These are phyloP conservation scores for Globisporangium heterothallicum DNA, from an alignment of 352 stramenopile species.

Conservation along the genomic window DNA sequence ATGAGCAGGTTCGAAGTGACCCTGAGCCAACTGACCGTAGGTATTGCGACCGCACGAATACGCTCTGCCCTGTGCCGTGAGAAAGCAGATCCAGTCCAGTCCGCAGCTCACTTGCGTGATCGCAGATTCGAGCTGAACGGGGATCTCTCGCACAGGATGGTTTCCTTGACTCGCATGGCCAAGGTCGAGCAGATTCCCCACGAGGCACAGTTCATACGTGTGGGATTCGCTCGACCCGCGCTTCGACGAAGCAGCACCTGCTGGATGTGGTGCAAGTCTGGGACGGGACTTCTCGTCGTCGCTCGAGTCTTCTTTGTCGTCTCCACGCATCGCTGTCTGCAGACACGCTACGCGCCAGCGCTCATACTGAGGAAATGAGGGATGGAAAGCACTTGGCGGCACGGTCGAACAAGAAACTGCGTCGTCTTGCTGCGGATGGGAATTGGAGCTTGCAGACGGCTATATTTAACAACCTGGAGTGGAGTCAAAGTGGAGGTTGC, in stretches of 20 bases:
- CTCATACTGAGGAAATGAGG: too few relatives aligned
- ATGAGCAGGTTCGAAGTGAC: slow-evolving; percentile 17
- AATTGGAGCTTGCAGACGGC: too few relatives aligned
- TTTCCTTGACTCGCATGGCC: neutral
- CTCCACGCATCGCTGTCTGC: too few relatives aligned
- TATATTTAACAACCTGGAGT: too few relatives aligned
- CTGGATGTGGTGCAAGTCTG: too few relatives aligned
- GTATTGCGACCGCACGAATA: slow-evolving; percentile 54
- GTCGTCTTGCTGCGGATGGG: too few relatives aligned
- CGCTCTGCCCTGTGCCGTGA: slow-evolving; percentile 37
- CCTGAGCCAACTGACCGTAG: slow-evolving; percentile 59
- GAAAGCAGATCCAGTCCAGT: slow-evolving; percentile 41
- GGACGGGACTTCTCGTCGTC: too few relatives aligned
- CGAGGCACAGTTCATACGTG: slow-evolving; percentile 48
- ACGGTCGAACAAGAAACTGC: too few relatives aligned
- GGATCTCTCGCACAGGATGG: slow-evolving; percentile 30
- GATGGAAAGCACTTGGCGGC: too few relatives aligned
- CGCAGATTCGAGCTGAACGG: slow-evolving; percentile 31
- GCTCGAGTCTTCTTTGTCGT: too few relatives aligned
- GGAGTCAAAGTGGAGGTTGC: too few relatives aligned
- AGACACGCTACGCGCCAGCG: too few relatives aligned
- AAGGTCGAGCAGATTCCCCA: slow-evolving; percentile 35
- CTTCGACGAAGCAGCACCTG: neutral
- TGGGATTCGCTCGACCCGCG: slow-evolving; percentile 5
- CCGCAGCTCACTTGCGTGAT: slow-evolving; percentile 44